Evolutionary conservation across 331 rosid genomes (phyloP), one percentile per base, ranked within the genome.

Genomic region (Malus hybrid): DNA sequence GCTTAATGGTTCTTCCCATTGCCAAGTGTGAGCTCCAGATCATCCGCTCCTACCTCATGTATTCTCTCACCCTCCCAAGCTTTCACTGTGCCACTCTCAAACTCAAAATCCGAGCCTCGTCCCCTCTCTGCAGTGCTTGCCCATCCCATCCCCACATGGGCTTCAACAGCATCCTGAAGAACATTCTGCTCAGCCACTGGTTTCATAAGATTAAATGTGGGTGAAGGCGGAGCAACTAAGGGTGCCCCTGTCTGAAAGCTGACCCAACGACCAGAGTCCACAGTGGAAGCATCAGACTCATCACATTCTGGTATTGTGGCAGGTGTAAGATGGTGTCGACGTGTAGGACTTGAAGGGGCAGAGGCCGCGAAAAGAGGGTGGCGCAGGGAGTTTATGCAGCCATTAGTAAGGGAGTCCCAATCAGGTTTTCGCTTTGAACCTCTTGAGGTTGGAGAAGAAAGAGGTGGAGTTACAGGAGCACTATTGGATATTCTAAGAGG

Each of bases 51-150:
- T 13, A 94, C 93, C 75, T 95, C 99, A 44, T 92, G 97, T 68
- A 92, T 92, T 85, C 89, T 89, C 89, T 95, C 99, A 11, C 99
- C 99, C 80, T 95, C 97, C 99, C 99, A 95, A 24, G 99, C 84
- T 81, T 85, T 95, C 73, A 94, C 91, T 42, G 79, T 86, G n/a
- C 90, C 92, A 72, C 85, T 91, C 90, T 93, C 98, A 76, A 93
- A 93, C 78, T 90, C 97, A 80, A 91, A 93, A 85, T 91, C 96
- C 15, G 90, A 70, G 68, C 88, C 90, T 69, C 91, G 84, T 7
- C 76, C 90, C 80, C 83, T 85, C 72, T 88, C 96, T 16, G 88
- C 78, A 7, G 85, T 80, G 7, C 72, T 66, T 20, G 84, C 83
- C 98, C 94, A 88, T 46, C 85, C 88, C 15, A 88, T n/a, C 10